Conservation (phyloP, 139 green algal genomes). For the Micractinium sp. region DNA sequence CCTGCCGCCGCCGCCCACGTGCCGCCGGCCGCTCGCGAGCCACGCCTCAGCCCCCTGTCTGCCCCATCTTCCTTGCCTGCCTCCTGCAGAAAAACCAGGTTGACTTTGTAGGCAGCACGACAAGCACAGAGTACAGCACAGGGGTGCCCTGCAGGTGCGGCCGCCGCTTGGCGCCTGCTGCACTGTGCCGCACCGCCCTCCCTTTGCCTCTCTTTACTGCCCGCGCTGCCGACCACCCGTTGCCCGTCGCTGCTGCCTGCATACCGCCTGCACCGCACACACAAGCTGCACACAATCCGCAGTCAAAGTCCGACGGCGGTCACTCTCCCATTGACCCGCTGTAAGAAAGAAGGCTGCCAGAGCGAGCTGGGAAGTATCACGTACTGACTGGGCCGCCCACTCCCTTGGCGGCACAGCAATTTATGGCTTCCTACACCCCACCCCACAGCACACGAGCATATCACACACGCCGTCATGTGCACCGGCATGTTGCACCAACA, state of each 20-base stretch:
- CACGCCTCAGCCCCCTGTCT: background rate
- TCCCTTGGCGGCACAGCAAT: constrained; percentile 30
- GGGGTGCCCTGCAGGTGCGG: constrained; percentile 32
- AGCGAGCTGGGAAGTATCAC: constrained; percentile 26
- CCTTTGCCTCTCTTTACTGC: background rate
- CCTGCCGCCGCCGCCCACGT: background rate
- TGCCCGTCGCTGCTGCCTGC: background rate
- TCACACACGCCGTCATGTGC: no score
- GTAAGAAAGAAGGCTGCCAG: constrained; percentile 43
- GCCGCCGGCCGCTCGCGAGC: background rate
- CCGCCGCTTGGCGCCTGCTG: background rate
- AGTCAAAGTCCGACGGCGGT: constrained; percentile 45
- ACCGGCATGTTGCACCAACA: no score
- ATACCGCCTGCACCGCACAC: background rate
- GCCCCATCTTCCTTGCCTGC: background rate
- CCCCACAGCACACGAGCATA: no score
- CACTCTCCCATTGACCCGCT: constrained; percentile 4
- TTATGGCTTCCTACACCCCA: constrained; percentile 16
- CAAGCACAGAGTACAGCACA: constrained; percentile 35
- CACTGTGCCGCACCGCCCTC: background rate
- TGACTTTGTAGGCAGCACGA: constrained; percentile 44
- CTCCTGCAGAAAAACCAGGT: constrained; percentile 22
- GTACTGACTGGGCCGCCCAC: constrained; percentile 34
- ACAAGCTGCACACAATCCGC: background rate
- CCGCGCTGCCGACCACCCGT: no score